Base-by-base conservation (phyloP, 116 monocot species). In the Zostera marina region DNA sequence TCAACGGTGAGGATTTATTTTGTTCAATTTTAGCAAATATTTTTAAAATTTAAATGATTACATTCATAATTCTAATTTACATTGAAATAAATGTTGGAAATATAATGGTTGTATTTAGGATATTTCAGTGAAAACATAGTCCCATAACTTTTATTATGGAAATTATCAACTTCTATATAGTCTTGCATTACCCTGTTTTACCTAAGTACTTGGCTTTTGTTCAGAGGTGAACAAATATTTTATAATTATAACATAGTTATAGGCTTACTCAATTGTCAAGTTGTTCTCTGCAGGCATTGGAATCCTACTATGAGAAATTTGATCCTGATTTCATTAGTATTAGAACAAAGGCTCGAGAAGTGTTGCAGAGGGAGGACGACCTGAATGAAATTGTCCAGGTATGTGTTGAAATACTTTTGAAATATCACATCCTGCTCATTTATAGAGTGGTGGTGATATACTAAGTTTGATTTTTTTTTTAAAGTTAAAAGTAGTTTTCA, bases 361-460 rank as follows among this genome's bases (percentile, higher is more conserved):
- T 99, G 41, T 71, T 99, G 53, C 99, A 99, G 62, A 91, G 99
- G 73, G 99, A 99, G 73, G 99, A 91, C 68, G 99, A 99, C 54
- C 71, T 99, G 38, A 99, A 99, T 74, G 99, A 99, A 79, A 99
- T 99, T 77, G 99, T 99, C 45, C 91, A 99, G 91, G 99, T 99
- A 88, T 24, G 22, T 40, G 15, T 8, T 56, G 19, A 49, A 17
- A 17, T 49, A 9, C 15, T 15, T 49, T 49, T 49, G 19, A 9
- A 49, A 49, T 15, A 49, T 49, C 19, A 20, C 20, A 17, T 49
- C 8, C 49, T 3, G 8, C 48, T 48, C 48, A 48, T 16, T 48
- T 32, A 32, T 32, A 32, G 32, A 32, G 48, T n/a, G 2, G 19
- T 48, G 17, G 17, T 16, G 8, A 16, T 17, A 14, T 12, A 47